Evolutionary conservation across 1,139 yeast genomes (phyloP), one percentile per base, ranked within the genome.

Genomic region (Debaryomyces coudertii): DNA sequence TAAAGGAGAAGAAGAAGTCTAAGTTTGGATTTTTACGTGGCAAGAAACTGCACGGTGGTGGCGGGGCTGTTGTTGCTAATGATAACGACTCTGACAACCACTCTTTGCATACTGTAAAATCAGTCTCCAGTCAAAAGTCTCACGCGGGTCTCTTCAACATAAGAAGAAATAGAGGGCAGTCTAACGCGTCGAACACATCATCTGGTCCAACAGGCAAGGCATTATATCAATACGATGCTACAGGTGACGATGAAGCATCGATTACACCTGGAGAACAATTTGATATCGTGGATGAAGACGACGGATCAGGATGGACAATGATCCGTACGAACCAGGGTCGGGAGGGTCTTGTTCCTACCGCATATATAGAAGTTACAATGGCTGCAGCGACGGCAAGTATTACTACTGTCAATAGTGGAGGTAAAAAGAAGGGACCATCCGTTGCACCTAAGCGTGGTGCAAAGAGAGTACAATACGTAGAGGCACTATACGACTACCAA

Each of bases 241-340:
- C 79, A 4, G 96, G 90, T 4, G 80, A 74, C 27, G 98, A 90
- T 58, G 99, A 93, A 65, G 68, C 83, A 1, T 65, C 81, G 2
- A 68, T 93, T 1, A 51, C 58, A 7, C 79, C 80, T 0, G 92
- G 95, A 5, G 95, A 88, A 40, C 60, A 66, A 4, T 66, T 92
- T 33, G 68, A 67, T 4, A 76, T 93, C 2, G 50, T 86, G 0
- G 83, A 80, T 42, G 70, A 70, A 3, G 98, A 93, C 62, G 93
- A 88, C 54, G 97, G 97, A 0, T 84, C 93, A 6, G 99, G 99
- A 0, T 95, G 99, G 99, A 85, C 96, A 1, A 68, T 54, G 80
- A 85, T 56, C 52, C 66, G 45, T 65, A 71, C 46, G 43, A 64
- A 40, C 54, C 70, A 43, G 73, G 86, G 53, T 50, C 60, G 64